phyloP scores from a whole-genome alignment of 345 rosid genomes.

The Populus tremula region DNA sequence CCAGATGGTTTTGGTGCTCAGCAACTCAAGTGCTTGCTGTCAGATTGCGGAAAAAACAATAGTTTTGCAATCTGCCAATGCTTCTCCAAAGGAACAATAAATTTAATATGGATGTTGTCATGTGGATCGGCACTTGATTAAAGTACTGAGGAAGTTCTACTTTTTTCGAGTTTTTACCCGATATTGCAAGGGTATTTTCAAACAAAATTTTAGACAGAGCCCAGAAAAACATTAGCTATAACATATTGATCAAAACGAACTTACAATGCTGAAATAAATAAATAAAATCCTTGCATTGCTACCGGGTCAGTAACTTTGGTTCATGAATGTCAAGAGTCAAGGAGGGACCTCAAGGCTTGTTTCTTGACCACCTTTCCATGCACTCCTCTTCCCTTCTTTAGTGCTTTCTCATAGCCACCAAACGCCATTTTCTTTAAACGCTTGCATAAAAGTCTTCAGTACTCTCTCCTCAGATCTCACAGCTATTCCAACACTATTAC shows the following conservation, averaged over 20 bases:
- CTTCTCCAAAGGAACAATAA: background rate
- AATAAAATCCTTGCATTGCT: background rate
- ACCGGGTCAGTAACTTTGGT: conserved; percentile 3
- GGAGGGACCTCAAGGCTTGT: conserved; percentile 60
- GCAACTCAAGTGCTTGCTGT: background rate
- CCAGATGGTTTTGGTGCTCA: background rate
- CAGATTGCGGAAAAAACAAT: background rate
- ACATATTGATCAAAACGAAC: background rate
- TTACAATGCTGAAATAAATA: background rate
- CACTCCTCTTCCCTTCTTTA: conserved; percentile 53
- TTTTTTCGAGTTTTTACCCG: background rate
- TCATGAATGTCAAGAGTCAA: conserved; percentile 32
- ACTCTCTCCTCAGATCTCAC: conserved; percentile 70
- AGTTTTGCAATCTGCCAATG: background rate
- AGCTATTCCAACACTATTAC: conserved; percentile 39
- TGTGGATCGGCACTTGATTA: background rate
- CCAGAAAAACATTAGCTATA: background rate
- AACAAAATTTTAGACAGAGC: too few species aligned
- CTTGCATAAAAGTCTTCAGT: conserved; percentile 43
- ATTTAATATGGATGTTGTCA: background rate
- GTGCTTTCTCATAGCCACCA: conserved; percentile 43
- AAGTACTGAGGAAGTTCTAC: background rate
- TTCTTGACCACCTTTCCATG: conserved; percentile 73
- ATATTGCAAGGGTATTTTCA: background rate
- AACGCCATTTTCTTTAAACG: conserved; percentile 38